Base-by-base conservation (phyloP, 2,329 filamentous ascomycete genomes). In the Beauveria australis region DNA sequence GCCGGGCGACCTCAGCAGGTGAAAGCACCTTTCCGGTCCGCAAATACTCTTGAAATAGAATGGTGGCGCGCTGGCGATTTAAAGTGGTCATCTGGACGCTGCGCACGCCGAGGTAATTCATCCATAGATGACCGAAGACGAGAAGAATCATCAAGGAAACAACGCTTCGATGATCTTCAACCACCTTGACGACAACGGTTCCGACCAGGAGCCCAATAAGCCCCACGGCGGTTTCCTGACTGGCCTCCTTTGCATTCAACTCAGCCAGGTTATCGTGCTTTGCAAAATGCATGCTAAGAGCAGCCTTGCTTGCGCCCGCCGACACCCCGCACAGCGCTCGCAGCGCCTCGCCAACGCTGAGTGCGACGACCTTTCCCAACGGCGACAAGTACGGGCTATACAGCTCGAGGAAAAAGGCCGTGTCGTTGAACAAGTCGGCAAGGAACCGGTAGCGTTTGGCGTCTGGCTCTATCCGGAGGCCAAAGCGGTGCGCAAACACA, bases 181-280 rank as follows among this genome's bases (percentile, higher is more conserved):
- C 84, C 64, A 83, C 78, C 40, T 89, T 88, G 19, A 97, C 89
- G 16, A 96, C 86, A 2, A 96, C 63, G 53, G 88, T 94, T 1
- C 94, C 94, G 16, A 83, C 84, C 56, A 96, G 80, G 83, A 97
- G 92, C 2, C 94, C 94, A 40, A 96, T 64, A 28, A 97, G 79
- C 2, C 91, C 93, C 61, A 99, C 90, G 22, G 96, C 86, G 0
- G 93, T 97, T 75, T 97, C 94, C 75, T 97, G 94, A 65, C 90
- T 95, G 14, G 92, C 92, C 71, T 97, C 93, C 81, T 96, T 87
- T 61, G 93, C 92, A 75, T 97, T 97, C 61, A 99, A 80, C 73
- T 97, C 93, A 1, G 91, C 93, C 49, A 97, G 76, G 72, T 97
- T 97, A 43, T 91, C 90, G 70, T 86, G 86, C 66, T 81, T 85